Percentiles rank a stretch among this genome's conserved stretches.
phyloP scores from a whole-genome alignment of 2,329 filamentous ascomycete genomes.

The Colletotrichum sublineola region DNA sequence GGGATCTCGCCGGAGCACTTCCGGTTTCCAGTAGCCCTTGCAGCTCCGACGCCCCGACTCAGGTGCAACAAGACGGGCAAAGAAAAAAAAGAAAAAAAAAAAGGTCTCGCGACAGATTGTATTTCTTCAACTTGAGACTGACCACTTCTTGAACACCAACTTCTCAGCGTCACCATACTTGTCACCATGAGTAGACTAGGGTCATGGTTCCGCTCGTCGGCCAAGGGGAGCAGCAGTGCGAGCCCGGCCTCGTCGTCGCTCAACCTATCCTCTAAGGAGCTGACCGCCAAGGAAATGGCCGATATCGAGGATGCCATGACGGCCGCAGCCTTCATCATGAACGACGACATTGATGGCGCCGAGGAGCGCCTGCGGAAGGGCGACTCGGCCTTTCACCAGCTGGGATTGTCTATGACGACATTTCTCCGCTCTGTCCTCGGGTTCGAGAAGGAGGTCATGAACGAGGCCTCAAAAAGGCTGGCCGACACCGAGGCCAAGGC shows the following conservation, averaged over 20 bases:
- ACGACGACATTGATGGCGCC: constrained; percentile 90
- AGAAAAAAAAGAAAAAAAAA: constrained; percentile 2
- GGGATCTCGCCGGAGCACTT: constrained; percentile 38
- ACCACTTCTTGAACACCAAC: background rate
- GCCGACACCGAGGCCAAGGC: constrained; percentile 82
- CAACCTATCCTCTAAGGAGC: constrained; percentile 56
- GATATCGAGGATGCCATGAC: constrained; percentile 72
- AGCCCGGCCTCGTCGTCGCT: constrained; percentile 49
- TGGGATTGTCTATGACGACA: constrained; percentile 83
- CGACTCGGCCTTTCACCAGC: constrained; percentile 87
- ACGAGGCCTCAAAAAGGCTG: constrained; percentile 80
- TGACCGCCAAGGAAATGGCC: constrained; percentile 60
- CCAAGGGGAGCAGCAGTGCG: constrained; percentile 51
- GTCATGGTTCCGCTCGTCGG: constrained; percentile 64
- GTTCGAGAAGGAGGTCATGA: constrained; percentile 93
- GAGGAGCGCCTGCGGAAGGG: constrained; percentile 79
- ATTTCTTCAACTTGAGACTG: background rate
- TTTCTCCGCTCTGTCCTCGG: constrained; percentile 91
- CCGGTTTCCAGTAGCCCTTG: constrained; percentile 29
- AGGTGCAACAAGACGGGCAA: background rate
- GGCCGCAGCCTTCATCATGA: constrained; percentile 81
- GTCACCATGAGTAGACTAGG: constrained; percentile 62
- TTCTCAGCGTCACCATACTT: background rate
- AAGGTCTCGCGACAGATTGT: background rate
- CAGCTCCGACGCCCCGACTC: constrained; percentile 31